Percentiles rank a stretch among this genome's conserved stretches.
phyloP scores from a whole-genome alignment of 192 early-diverging fungal species.

The Thamnidium elegans region DNA sequence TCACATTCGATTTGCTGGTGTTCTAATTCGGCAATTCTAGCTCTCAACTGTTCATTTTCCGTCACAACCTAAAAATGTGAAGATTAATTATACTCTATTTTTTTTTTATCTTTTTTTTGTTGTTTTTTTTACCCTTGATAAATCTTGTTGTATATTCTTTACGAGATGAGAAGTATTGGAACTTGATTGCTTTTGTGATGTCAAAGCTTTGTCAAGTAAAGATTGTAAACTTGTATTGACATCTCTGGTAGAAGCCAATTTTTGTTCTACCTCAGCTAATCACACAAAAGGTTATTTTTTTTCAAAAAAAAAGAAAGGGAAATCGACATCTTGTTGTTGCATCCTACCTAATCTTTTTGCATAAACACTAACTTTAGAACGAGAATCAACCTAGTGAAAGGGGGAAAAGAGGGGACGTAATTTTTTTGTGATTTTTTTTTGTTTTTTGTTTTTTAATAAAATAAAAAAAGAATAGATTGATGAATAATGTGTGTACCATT shows the following conservation, averaged over 20 bases:
- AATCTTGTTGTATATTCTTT: conserved; percentile 55
- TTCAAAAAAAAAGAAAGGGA: background rate
- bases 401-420: too few relatives aligned
- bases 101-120: background rate
- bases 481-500: conserved; percentile 35
- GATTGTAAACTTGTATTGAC: conserved; percentile 53
- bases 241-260: conserved; percentile 50
- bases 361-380: conserved; percentile 50
- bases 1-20: conserved; percentile 53
- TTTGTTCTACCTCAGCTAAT: conserved; percentile 55
- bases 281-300: background rate
- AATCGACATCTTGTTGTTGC: background rate
- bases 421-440: too few relatives aligned
- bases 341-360: conserved; percentile 47
- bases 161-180: conserved; percentile 59
- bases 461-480: background rate
- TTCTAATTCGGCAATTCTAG: conserved; percentile 54
- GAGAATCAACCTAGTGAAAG: conserved; percentile 40
- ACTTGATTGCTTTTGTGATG: conserved; percentile 52
- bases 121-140: conserved; percentile 40
- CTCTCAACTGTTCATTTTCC: conserved; percentile 51
- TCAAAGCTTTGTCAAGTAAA: conserved; percentile 48
- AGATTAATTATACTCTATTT: background rate
- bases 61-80: conserved; percentile 29
- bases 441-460: background rate